Conservation (phyloP, 208 protist genomes). For the Crithidia brevicula region DNA sequence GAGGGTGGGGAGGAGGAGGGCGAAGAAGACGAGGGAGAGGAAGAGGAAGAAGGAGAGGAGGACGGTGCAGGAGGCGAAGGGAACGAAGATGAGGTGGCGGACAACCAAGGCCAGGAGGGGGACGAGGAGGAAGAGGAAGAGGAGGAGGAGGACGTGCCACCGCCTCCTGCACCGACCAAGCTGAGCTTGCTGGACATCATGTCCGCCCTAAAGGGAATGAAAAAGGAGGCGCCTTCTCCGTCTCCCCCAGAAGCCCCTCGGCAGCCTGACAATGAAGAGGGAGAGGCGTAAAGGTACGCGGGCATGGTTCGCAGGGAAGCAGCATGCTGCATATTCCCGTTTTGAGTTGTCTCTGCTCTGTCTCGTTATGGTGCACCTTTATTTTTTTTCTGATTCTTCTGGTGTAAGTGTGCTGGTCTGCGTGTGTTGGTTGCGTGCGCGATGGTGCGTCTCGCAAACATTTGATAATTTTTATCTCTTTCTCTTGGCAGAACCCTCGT, state of each 20-base stretch:
- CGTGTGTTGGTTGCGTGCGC: too few relatives aligned
- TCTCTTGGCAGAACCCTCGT: too few relatives aligned
- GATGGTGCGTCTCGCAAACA: too few relatives aligned
- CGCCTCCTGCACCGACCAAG: slow-evolving; percentile 30
- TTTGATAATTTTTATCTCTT: too few relatives aligned
- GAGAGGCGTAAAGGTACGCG: background rate
- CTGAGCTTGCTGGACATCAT: slow-evolving; percentile 67
- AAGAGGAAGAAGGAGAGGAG: slow-evolving; percentile 5
- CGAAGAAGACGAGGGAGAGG: background rate
- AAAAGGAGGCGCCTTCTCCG: slow-evolving; percentile 22
- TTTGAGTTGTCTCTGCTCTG: background rate
- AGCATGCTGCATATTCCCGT: background rate
- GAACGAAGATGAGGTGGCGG: slow-evolving; percentile 1
- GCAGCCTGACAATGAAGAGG: slow-evolving; percentile 14
- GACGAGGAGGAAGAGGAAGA: background rate
- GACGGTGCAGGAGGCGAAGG: slow-evolving; percentile 7
- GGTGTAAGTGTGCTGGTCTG: too few relatives aligned
- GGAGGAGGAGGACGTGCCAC: slow-evolving; percentile 12
- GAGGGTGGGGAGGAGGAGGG: slow-evolving; percentile 9
- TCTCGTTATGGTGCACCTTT: too few relatives aligned
- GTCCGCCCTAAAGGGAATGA: slow-evolving; percentile 53
- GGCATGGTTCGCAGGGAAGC: too few relatives aligned
- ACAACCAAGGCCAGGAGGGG: background rate
- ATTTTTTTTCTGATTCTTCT: too few relatives aligned
- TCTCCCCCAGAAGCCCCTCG: background rate